These are phyloP conservation scores for Gyromitra esculenta DNA, from an alignment of 2,329 filamentous ascomycete genomes.

Conservation along the genomic window DNA sequence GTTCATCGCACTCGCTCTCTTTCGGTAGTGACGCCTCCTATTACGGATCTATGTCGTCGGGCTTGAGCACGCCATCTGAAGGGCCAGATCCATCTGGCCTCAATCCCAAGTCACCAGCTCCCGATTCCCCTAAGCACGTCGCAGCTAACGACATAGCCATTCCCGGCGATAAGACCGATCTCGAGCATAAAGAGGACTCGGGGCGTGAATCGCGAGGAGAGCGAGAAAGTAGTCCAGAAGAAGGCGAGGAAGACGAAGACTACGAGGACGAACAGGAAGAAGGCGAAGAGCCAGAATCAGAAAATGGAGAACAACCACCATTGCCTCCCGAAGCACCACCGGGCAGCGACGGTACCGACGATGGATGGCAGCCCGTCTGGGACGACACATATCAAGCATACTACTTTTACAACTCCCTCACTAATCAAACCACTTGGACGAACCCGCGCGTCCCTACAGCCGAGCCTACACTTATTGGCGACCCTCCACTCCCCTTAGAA, in stretches of 20 bases:
- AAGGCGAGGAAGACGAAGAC: slow-evolving; percentile 27
- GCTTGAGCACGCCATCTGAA: slow-evolving; percentile 23
- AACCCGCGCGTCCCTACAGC: slow-evolving; percentile 76
- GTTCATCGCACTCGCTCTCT: slow-evolving; percentile 23
- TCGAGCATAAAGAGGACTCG: slow-evolving; percentile 21
- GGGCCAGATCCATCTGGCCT: slow-evolving; percentile 25
- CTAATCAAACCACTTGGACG: slow-evolving; percentile 79
- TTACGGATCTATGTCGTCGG: slow-evolving; percentile 33
- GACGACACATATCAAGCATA: slow-evolving; percentile 74
- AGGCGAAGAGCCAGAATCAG: slow-evolving; percentile 34
- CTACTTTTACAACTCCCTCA: slow-evolving; percentile 87
- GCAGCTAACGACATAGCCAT: slow-evolving; percentile 1
- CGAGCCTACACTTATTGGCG: slow-evolving; percentile 58
- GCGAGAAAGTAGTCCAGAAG: slow-evolving; percentile 43
- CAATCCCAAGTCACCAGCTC: slow-evolving; percentile 18
- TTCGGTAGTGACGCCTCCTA: slow-evolving; percentile 24
- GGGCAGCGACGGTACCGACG: slow-evolving; percentile 67
- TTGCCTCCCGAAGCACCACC: slow-evolving; percentile 61
- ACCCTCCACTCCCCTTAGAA: slow-evolving; percentile 57
- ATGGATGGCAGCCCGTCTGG: slow-evolving; percentile 85
- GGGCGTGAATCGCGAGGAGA: slow-evolving; percentile 26
- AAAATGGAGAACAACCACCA: slow-evolving; percentile 55
- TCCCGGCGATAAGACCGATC: slow-evolving; percentile 1
- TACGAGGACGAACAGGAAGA: slow-evolving; percentile 34
- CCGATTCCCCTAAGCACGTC: slow-evolving; percentile 27